Base-by-base conservation (phyloP, 495 filamentous ascomycete species). In the Collariella sp. region DNA sequence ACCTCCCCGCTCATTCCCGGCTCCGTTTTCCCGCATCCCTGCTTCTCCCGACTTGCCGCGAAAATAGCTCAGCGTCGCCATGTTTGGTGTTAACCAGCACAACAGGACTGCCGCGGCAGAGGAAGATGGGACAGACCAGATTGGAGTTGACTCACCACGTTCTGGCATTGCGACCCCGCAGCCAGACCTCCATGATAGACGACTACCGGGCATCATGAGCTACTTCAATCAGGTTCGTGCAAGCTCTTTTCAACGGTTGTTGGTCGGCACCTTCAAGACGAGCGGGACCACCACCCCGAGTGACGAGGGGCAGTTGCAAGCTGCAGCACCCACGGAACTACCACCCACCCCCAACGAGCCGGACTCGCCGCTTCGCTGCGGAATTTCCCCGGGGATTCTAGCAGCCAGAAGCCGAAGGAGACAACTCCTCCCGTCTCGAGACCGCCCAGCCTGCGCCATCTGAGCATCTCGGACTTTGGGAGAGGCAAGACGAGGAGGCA, bases 201-300 rank as follows among this genome's bases (percentile, higher is more conserved):
- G 90, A 67, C 75, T 91, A 64, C 91, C 91, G 42, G 87, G 88
- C 63, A 89, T 95, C 70, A 83, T 89, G 78, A 90, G 84, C 76
- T 95, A 88, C 78, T 95, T 93, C 79, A 86, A 86, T 74, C 91
- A 96, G 90, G 91, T 96, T 91, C 80, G 90, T 95, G 78, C 70
- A 73, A 75, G 68, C 67, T 72, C 72, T 74, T 62, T 71, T 70
- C 64, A 64, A 54, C 62, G 66, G 61, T 64, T 58, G 60, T 63
- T 63, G 55, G 64, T 64, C 57, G 57, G 67, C 41, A 55, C 65
- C 54, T 72, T 70, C 59, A 68, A 56, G 51, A 59, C 57, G 44
- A 67, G 59, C 60, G 70, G 67, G 58, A 59, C 69, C 62, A 33
- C 60, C 54, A 58, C 61, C 51, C 64, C 67, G 57, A 58, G 57